Evolutionary conservation across 2,329 filamentous ascomycete genomes (phyloP), one percentile per base, ranked within the genome.

Genomic region (Microascus cirrosus): DNA sequence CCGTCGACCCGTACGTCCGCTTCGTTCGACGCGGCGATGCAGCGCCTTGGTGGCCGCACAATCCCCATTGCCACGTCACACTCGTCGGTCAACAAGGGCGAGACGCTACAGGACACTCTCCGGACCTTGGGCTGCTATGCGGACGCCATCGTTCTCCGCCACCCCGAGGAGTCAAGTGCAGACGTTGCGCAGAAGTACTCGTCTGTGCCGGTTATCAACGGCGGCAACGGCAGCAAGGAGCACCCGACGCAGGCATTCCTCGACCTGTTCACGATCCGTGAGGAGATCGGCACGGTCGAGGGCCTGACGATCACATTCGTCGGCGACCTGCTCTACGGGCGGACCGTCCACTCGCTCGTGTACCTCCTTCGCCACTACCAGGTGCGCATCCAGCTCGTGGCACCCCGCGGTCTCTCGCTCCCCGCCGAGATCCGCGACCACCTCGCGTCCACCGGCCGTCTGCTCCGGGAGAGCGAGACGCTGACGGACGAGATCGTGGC

Each of bases 11-110:
- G 94, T 58, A 99, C 94, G 5, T 96, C 93, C 13, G 85, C 89
- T 42, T 99, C 94, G 3, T 99, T 99, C 66, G 94, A 99, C 69
- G 89, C 93, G 59, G 94, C 94, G 50, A 99, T 99, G 94, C 95
- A 99, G 78, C 88, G 95, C 56, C 86, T 99, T 5, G 94, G 94
- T 64, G 94, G 94, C 54, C 83, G 90, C 54, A 93, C 88, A 2
- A 81, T 99, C 57, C 80, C 86, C 56, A 86, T 97, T 67, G 79
- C 90, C 48, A 95, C 93, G 2, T 82, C 85, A 6, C 84, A 89
- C 64, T 96, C 93, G 2, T 95, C 90, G 15, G 92, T 92, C 3
- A 83, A 92, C 72, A 99, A 99, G 81, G 94, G 94, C 50, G 94
- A 99, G 77, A 86, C 87, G 3, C 82, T 99, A 20, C 90, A 94